phyloP scores from a whole-genome alignment of 2,329 filamentous ascomycete genomes.

The Phyllosticta paracitricarpa region DNA sequence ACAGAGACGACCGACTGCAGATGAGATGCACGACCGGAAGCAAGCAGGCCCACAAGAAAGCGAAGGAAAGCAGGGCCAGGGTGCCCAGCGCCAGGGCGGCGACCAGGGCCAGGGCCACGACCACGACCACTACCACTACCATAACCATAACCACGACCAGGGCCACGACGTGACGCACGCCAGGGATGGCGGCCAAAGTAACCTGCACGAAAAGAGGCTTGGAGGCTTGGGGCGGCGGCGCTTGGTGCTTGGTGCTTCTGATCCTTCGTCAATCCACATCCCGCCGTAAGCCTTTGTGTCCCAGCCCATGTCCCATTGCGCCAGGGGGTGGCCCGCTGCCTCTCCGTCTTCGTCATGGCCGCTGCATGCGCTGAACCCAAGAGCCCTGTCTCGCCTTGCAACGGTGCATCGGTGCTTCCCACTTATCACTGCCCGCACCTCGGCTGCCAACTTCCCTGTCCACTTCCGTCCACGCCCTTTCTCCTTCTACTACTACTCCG shows the following conservation, averaged over 20 bases:
- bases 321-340: background rate
- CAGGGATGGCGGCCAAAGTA: background rate
- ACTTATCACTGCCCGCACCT: constrained; percentile 11
- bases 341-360: background rate
- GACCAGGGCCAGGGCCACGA: background rate
- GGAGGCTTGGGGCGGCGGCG: background rate
- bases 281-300: background rate
- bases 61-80: too few species aligned
- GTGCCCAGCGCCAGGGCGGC: too few species aligned
- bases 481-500: background rate
- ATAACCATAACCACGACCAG: background rate
- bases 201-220: background rate
- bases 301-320: background rate
- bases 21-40: too few species aligned
- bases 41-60: too few species aligned
- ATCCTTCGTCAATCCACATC: background rate
- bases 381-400: constrained; percentile 10
- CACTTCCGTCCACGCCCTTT: background rate
- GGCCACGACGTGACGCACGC: background rate
- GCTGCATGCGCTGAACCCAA: constrained; percentile 7
- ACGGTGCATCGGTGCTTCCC: constrained; percentile 4
- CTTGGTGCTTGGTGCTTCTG: background rate
- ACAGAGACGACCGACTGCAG: too few species aligned
- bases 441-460: background rate
- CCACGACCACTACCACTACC: background rate